Evolutionary conservation across 140 eudicot genomes (phyloP), one percentile per base, ranked within the genome.

Genomic region (Flaveria floridana): DNA sequence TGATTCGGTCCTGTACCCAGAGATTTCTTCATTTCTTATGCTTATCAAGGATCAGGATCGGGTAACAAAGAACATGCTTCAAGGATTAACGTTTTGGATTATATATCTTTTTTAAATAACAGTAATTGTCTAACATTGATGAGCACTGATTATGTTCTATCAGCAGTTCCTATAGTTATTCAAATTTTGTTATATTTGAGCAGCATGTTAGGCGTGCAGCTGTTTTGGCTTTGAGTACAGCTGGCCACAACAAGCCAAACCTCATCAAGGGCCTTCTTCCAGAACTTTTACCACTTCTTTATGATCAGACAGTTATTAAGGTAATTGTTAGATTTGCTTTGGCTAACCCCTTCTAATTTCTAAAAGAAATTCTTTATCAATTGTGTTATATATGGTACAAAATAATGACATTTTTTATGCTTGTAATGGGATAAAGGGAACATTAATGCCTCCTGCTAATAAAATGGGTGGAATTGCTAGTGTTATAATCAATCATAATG

Each of bases 141-240:
- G 48, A 67, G 14, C 14, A 20, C 7, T 72, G 66, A 44, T 25
- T 65, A 37, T 65, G 56, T 58, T 28, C 10, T 66, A 61, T 44
- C 21, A 64, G 23, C 23, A 30, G 46, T 64, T 75, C 14, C 7
- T 73, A 55, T 44, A 56, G 51, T 63, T 46, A 4, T 37, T 10
- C 11, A 63, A 42, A 69, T 7, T 44, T 48, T 70, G 46, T 18
- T 53, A 28, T 14, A 58, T 55, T 46, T 82, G 55, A 81, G 84
- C 95, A 94, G 99, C 97, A 94, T 87, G 99, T 94, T 68, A 94
- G 97, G 79, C 97, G 97, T 14, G 99, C 99, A 71, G 95, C 97
- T 82, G 97, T 90, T 73, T 94, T 21, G 90, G 97, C 99, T 73
- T 84, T 94, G 81, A 94, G 97, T 87, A 94, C 87, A 46, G 96